Evolutionary conservation across 306 rosid species (phyloP).

Genomic region (Chamaecrista fasciculata): DNA sequence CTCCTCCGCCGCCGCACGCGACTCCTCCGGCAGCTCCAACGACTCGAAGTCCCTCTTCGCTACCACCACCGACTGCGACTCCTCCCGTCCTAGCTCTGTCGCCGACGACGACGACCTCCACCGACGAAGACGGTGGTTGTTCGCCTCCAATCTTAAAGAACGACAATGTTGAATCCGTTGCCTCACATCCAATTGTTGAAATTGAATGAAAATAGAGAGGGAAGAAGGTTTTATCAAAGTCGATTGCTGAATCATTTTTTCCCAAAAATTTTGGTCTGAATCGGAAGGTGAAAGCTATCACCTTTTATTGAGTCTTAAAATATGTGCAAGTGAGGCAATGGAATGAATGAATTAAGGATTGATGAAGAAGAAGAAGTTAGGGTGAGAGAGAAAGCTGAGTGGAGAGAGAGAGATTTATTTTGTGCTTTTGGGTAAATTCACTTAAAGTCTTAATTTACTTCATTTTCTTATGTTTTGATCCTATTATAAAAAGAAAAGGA

Average conservation of each 20-base stretch:
- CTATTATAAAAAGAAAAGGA: too few relatives aligned
- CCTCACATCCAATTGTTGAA: slow-evolving; percentile 43
- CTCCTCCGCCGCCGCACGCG: too few relatives aligned
- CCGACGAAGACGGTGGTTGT: slow-evolving; percentile 5
- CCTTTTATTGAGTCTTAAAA: neutral
- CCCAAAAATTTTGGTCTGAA: neutral
- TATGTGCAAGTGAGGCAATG: neutral
- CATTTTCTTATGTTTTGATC: too few relatives aligned
- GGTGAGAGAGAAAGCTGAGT: neutral
- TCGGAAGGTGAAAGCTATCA: neutral
- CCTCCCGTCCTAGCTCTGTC: too few relatives aligned
- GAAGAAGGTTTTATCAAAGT: slow-evolving; percentile 30
- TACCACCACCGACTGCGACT: too few relatives aligned
- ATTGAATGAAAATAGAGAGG: neutral
- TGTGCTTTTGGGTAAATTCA: too few relatives aligned
- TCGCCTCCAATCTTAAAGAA: neutral
- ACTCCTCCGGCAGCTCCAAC: too few relatives aligned
- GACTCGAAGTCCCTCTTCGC: too few relatives aligned
- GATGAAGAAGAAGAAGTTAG: neutral
- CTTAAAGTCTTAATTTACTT: too few relatives aligned
- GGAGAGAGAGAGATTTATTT: too few relatives aligned
- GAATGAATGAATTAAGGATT: neutral
- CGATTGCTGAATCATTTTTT: slow-evolving; percentile 42
- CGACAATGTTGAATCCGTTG: slow-evolving; percentile 33
- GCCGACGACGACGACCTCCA: too few relatives aligned